Base-by-base conservation (phyloP, 73 alveolate species). In the Paramecium tetraurelia region DNA sequence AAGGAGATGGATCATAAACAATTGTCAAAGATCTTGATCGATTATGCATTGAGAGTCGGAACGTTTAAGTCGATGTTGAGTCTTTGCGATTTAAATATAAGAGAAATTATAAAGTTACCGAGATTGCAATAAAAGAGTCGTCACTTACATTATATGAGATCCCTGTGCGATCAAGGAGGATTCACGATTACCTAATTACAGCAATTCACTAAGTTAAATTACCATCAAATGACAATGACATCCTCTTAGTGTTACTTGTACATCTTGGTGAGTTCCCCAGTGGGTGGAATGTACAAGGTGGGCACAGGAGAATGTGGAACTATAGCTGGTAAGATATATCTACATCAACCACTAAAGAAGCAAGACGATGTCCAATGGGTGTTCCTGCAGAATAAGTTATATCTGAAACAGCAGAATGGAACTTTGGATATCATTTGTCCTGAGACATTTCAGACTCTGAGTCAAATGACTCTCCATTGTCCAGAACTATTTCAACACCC, bases 251-350 rank as follows among this genome's bases (percentile, higher is more conserved):
- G 59, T 44, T 96, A 96, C 68, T 69, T 96, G 43, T 96, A 95
- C 87, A 83, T 96, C 6, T 72, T 68, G 43, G 92, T 96, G 22
- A 85, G 97, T 88, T 71, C 97, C 18, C 93, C 95, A 29, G 92
- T 96, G 57, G 98, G 96, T 5, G 96, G 96, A 22, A 96, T 95
- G 96, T 96, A 85, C 63, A 96, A 96, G 85, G 86, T 96, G 10
- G 99, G 99, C 3, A 96, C 99, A 18, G 99, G 99, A 4, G 97
- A 96, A 75, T 58, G 92, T 22, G 89, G 92, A 14, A 94, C 99
- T 4, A 27, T 95, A 20, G 95, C 97, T 31, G 99, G 99, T 36
- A 94, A 95, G 58, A 97, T 96, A 58, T 96, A 96, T 59, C 87
- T 93, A n/a, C 89, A 86, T 35, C 53, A 71, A 22, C 84, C 92